Conservation (phyloP, 768 basidiomycete genomes). For the Guyanaporus albipodus region DNA sequence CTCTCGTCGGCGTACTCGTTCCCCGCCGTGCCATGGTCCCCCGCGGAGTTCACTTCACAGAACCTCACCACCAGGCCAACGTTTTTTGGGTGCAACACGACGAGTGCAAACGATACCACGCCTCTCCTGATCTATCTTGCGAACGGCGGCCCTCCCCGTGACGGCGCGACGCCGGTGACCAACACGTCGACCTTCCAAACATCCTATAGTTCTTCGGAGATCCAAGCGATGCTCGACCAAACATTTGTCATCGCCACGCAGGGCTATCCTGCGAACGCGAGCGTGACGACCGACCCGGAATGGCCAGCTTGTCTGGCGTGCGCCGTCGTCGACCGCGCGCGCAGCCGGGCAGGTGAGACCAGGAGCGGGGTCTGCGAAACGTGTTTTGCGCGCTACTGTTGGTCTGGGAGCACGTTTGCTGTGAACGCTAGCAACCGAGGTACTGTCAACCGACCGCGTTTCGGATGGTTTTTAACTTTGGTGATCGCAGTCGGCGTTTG, state of each 20-base stretch:
- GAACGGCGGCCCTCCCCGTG: constrained; percentile 43
- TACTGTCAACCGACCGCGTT: not conserved
- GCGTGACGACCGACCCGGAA: constrained; percentile 31
- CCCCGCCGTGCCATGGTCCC: constrained; percentile 27
- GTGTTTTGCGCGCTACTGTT: constrained; percentile 32
- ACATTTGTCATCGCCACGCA: constrained; percentile 40
- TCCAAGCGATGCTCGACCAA: constrained; percentile 44
- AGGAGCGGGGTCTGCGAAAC: constrained; percentile 28
- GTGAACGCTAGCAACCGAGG: not conserved
- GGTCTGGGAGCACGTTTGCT: constrained; percentile 14
- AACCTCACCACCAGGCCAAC: constrained; percentile 37
- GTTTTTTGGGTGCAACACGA: constrained; percentile 42
- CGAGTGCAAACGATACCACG: constrained; percentile 25
- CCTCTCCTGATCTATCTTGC: constrained; percentile 57
- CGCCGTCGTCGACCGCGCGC: constrained; percentile 45
- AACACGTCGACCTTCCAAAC: constrained; percentile 42
- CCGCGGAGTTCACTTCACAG: constrained; percentile 30
- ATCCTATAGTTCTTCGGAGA: constrained; percentile 33
- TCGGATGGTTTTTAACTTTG: constrained; percentile 3
- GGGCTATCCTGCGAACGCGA: constrained; percentile 31
- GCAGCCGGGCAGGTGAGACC: constrained; percentile 21
- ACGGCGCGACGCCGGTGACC: constrained; percentile 36
- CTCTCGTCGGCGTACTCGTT: constrained; percentile 32
- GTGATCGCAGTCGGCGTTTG: too few species aligned
- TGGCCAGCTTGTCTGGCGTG: constrained; percentile 51